These are phyloP conservation scores for Cyanodermella asteris DNA, from an alignment of 2,329 filamentous ascomycete species.

Conservation along the genomic window DNA sequence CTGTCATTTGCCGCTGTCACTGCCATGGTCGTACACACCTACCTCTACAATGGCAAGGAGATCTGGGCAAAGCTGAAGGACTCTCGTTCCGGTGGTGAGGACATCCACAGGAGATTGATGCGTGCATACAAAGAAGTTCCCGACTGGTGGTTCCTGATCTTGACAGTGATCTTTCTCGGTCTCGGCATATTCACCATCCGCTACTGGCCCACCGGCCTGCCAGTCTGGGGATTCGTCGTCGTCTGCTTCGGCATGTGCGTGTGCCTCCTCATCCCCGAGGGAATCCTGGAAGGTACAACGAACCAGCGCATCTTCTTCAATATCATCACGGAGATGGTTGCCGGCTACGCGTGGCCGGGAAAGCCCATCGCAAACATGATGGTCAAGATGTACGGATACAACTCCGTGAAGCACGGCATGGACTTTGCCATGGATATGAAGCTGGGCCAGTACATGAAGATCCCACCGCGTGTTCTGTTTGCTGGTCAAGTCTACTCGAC, in stretches of 20 bases:
- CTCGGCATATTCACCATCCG: conserved; percentile 13
- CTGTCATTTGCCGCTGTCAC: conserved; percentile 17
- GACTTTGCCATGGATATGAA: conserved; percentile 15
- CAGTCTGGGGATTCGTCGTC: too few species aligned
- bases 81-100: conserved; percentile 22
- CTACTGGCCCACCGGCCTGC: too few species aligned
- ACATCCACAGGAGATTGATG: conserved; percentile 45
- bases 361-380: conserved; percentile 15
- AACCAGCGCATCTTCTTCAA: conserved; percentile 14
- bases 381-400: conserved; percentile 16
- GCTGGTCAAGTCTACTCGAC: conserved; percentile 15
- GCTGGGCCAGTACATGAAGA: conserved; percentile 15
- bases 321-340: conserved; percentile 15
- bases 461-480: conserved; percentile 14
- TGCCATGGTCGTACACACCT: conserved; percentile 14
- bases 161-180: conserved; percentile 15
- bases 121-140: conserved; percentile 39
- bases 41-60: conserved; percentile 15
- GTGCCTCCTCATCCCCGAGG: too few species aligned
- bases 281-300: conserved; percentile 13
- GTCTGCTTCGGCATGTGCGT: too few species aligned
- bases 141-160: conserved; percentile 34
- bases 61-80: conserved; percentile 15
- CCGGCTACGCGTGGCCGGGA: conserved; percentile 14
- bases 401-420: conserved; percentile 15